Conservation (phyloP, 257 asterid genomes). For the Cordia subcordata region DNA sequence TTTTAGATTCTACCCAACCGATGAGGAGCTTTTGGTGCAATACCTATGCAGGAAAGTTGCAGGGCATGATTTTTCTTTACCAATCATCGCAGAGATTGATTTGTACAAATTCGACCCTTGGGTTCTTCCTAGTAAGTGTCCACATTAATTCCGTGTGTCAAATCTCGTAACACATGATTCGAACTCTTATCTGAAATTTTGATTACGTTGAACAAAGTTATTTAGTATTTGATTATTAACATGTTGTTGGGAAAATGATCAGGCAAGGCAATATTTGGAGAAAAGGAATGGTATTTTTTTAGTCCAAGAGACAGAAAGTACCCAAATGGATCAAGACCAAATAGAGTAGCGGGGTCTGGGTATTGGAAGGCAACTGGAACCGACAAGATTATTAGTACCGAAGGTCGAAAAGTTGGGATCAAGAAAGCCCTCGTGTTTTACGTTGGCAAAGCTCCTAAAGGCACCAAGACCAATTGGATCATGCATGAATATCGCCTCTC, state of each 20-base stretch:
- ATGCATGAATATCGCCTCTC: slow-evolving; percentile 81
- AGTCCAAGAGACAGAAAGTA: slow-evolving; percentile 82
- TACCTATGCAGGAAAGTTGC: slow-evolving; percentile 68
- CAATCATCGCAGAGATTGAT: slow-evolving; percentile 65
- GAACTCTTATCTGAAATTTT: too few relatives aligned
- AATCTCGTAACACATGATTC: too few relatives aligned
- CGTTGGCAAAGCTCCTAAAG: slow-evolving; percentile 88
- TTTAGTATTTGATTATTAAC: too few relatives aligned
- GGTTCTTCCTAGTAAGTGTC: slow-evolving; percentile 65
- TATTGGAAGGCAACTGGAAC: slow-evolving; percentile 97
- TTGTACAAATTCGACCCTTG: slow-evolving; percentile 80
- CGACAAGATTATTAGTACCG: slow-evolving; percentile 49
- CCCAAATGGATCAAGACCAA: slow-evolving; percentile 89
- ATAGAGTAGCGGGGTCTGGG: slow-evolving; percentile 81
- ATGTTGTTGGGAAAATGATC: neutral
- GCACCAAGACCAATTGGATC: slow-evolving; percentile 86
- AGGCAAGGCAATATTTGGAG: slow-evolving; percentile 81
- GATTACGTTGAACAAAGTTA: too few relatives aligned
- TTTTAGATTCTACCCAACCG: slow-evolving; percentile 85
- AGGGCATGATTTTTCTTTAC: slow-evolving; percentile 55
- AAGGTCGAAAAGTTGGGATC: slow-evolving; percentile 83
- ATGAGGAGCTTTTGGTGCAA: slow-evolving; percentile 82
- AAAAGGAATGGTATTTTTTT: slow-evolving; percentile 88
- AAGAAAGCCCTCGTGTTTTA: slow-evolving; percentile 87
- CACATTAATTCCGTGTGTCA: too few relatives aligned